Conservation (phyloP, 345 rosid genomes). For the Arabidopsis arenosa region DNA sequence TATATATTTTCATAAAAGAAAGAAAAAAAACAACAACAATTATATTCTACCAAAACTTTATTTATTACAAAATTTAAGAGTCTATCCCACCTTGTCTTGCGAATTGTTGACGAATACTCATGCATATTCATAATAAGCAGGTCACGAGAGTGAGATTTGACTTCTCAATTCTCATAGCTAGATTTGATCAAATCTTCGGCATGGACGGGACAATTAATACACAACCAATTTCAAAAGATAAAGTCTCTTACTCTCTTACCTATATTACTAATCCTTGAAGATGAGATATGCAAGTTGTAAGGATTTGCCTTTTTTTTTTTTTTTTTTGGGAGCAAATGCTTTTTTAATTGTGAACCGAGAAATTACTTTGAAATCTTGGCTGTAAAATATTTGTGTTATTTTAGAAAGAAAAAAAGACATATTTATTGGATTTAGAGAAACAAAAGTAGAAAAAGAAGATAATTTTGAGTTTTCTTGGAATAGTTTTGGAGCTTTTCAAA, state of each 20-base stretch:
- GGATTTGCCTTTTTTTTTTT: neutral
- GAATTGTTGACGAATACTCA: constrained; percentile 7
- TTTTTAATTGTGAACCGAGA: neutral
- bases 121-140: constrained; percentile 23
- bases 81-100: constrained; percentile 12
- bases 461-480: neutral
- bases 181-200: constrained; percentile 31
- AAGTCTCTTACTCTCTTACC: constrained; percentile 25
- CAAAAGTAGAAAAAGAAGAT: neutral
- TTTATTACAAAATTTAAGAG: neutral
- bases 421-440: neutral
- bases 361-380: neutral
- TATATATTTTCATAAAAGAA: too few species aligned
- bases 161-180: constrained; percentile 30
- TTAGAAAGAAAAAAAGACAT: neutral
- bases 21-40: too few species aligned
- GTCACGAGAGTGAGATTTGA: constrained; percentile 39
- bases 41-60: neutral
- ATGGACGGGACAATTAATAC: constrained; percentile 31
- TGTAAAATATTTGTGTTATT: neutral
- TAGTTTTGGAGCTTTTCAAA: neutral
- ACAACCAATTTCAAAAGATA: constrained; percentile 30
- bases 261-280: constrained; percentile 17
- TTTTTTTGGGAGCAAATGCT: neutral
- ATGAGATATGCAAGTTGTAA: constrained; percentile 15